phyloP scores from a whole-genome alignment of 2,329 filamentous ascomycete genomes.

The Fusarium siculi region DNA sequence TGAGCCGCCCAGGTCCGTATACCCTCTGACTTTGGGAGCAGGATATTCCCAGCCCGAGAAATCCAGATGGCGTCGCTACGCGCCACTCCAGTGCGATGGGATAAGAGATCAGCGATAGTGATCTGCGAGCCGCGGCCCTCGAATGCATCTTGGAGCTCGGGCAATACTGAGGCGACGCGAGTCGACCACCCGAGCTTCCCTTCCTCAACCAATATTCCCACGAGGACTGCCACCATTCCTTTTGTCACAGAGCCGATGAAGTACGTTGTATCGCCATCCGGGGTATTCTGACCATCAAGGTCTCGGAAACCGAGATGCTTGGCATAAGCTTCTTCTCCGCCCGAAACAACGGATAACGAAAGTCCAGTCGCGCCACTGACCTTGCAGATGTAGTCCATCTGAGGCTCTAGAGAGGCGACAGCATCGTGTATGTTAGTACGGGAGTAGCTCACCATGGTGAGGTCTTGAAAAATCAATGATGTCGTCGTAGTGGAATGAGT shows the following conservation, averaged over 20 bases:
- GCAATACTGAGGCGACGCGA: neutral
- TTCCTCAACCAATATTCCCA: neutral
- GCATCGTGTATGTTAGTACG: accelerated
- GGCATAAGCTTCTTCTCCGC: neutral
- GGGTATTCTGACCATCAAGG: neutral
- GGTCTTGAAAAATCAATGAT: neutral
- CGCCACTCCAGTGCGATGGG: neutral
- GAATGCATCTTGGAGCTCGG: neutral
- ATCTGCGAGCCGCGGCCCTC: neutral
- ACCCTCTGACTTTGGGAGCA: neutral
- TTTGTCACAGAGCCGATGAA: neutral
- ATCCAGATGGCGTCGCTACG: neutral
- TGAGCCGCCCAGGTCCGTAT: neutral
- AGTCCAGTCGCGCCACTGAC: accelerated
- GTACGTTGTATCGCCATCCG: neutral
- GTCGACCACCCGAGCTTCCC: neutral
- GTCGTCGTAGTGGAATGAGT: too few species aligned
- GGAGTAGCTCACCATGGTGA: neutral
- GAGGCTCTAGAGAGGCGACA: neutral
- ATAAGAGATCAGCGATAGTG: neutral
- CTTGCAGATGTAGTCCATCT: neutral
- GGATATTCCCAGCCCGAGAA: neutral
- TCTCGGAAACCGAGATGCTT: neutral
- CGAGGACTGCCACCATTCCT: accelerated
- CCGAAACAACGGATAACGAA: neutral